Base-by-base conservation (phyloP, 169 alveolate genomes). In the Prorocentrum cordatum region DNA sequence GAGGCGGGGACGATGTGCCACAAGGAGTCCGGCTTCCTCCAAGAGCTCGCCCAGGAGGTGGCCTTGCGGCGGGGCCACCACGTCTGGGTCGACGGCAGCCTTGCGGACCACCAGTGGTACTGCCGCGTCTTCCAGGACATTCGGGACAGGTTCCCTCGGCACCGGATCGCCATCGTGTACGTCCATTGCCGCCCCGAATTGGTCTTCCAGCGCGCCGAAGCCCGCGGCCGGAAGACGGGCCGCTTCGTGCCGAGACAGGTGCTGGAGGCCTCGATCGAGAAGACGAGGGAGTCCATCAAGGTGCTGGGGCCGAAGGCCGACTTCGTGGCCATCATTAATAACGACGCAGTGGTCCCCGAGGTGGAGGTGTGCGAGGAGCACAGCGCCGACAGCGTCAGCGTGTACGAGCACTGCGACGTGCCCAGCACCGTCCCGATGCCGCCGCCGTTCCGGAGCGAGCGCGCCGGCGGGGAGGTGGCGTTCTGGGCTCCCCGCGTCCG, bases 1-100 rank as follows among this genome's bases (percentile, higher is more conserved):
- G 16, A 42, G 16, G 54, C 54, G 54, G 54, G 54, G 16, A 42
- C 54, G 54, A 9, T 42, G n/a, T 42, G 54, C 54, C 54, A 42
- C 54, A 42, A 12, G 9, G 54, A 42, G 54, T 42, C 54, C 54
- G 54, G 54, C 54, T 42, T 42, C 54, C 54, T 42, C n/a, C 54
- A 42, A 42, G 88, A 77, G 35, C 33, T 77, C 24, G 88, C 88
- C 27, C 26, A 59, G 20, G 88, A 77, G 64, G 88, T 59, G 68
- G 54, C 88, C 10, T 14, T 77, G 61, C 39, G 67, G 75, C 72
- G 88, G 1, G 42, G 32, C 33, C 88, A 77, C 75, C 88, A 77
- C 75, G 59, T 77, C 62, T 77, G 88, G 88, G 88, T 77, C 27
- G 88, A 77, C 32, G 88, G 88, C 20, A 42, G 54, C 88, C 20